Evolutionary conservation across 345 rosid species (phyloP).

Genomic region (Populus tremula): DNA sequence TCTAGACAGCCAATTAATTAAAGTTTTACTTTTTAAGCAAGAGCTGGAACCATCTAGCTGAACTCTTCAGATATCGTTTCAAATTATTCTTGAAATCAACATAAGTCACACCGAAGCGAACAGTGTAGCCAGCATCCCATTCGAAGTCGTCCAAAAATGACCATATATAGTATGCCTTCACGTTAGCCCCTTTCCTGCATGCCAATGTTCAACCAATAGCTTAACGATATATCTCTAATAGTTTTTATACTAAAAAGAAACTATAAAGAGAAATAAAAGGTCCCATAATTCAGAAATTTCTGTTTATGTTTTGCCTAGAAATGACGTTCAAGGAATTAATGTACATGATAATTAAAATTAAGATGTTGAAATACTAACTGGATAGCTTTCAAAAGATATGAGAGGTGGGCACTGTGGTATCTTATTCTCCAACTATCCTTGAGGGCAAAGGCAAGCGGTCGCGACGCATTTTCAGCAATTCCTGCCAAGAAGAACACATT

Average conservation of each 20-base stretch:
- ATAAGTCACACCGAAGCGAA: constrained; percentile 27
- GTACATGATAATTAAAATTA: no score
- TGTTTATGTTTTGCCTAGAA: no score
- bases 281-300: no score
- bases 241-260: no score
- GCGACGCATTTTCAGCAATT: constrained; percentile 17
- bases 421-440: constrained; percentile 14
- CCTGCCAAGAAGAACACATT: constrained; percentile 9
- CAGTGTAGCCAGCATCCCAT: constrained; percentile 30
- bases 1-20: not conserved
- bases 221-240: no score
- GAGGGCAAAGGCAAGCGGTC: constrained; percentile 8
- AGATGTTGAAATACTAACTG: not conserved
- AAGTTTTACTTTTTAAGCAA: not conserved
- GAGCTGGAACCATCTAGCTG: constrained; percentile 26
- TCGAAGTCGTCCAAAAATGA: constrained; percentile 34
- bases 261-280: no score
- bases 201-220: no score
- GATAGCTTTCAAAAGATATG: constrained; percentile 11
- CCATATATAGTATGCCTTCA: constrained; percentile 36
- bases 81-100: constrained; percentile 23
- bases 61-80: constrained; percentile 32
- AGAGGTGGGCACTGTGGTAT: constrained; percentile 8
- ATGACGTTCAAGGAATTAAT: no score
- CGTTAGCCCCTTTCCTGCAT: constrained; percentile 34